Conservation (phyloP, 495 filamentous ascomycete species). For the Trichocladium uniseriatum region DNA sequence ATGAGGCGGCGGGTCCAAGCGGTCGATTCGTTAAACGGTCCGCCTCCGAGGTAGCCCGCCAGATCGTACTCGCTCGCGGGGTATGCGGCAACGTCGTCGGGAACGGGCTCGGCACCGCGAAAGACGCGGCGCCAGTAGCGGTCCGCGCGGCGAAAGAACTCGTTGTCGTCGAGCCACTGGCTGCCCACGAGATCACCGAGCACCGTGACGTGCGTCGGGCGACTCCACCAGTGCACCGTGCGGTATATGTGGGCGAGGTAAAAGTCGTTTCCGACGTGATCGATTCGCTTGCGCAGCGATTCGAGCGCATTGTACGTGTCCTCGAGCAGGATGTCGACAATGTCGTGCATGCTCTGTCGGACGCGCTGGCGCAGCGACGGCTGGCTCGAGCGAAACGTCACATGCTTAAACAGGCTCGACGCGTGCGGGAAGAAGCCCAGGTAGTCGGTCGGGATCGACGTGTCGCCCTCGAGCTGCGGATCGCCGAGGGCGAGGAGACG, state of each 20-base stretch:
- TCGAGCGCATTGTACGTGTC: constrained; percentile 57
- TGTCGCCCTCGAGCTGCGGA: constrained; percentile 91
- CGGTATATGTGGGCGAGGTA: constrained; percentile 91
- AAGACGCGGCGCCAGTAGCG: constrained; percentile 84
- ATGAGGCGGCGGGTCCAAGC: constrained; percentile 70
- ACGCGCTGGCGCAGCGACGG: constrained; percentile 38
- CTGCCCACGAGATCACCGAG: constrained; percentile 91
- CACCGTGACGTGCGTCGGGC: constrained; percentile 80
- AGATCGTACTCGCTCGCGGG: constrained; percentile 43
- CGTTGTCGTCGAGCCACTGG: constrained; percentile 82
- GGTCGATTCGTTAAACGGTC: constrained; percentile 33
- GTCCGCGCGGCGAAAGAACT: constrained; percentile 61
- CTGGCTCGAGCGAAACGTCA: constrained; percentile 35
- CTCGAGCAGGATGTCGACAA: constrained; percentile 45
- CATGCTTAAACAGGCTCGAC: constrained; percentile 41
- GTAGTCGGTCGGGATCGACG: constrained; percentile 57
- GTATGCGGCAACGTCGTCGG: constrained; percentile 47
- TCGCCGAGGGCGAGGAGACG: constrained; percentile 85
- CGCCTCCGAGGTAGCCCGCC: constrained; percentile 40
- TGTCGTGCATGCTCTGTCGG: constrained; percentile 39
- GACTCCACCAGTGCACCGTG: constrained; percentile 68
- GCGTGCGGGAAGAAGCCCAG: constrained; percentile 53
- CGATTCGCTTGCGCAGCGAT: constrained; percentile 65
- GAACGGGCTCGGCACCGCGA: constrained; percentile 53
- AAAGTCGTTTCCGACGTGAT: constrained; percentile 86